A percentile compares a stretch with the other conserved stretches of the same genome.
Evolutionary conservation across 2,329 filamentous ascomycete genomes (phyloP).

Genomic region (Arachnomyces sp.): DNA sequence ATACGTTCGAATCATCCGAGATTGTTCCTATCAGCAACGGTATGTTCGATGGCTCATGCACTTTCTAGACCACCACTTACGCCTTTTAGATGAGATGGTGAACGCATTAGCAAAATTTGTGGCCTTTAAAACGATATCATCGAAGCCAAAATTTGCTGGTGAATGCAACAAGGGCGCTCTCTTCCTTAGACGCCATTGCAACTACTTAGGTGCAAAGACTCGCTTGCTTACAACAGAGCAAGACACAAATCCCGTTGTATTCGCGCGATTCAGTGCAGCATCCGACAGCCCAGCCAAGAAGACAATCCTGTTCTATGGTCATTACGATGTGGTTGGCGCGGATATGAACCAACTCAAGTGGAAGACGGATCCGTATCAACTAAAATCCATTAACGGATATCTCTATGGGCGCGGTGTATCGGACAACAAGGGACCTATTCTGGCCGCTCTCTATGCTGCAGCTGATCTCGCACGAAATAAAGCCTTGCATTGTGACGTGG

Average conservation of each 20-base stretch:
- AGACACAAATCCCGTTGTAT: constrained; percentile 82
- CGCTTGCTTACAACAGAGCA: constrained; percentile 80
- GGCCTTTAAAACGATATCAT: constrained; percentile 84
- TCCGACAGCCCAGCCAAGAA: constrained; percentile 60
- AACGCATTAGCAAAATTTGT: constrained; percentile 78
- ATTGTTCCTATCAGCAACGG: constrained; percentile 49
- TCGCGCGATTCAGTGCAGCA: constrained; percentile 77
- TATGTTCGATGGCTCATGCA: constrained; percentile 16
- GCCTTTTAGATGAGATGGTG: constrained; percentile 47
- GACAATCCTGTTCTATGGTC: constrained; percentile 91
- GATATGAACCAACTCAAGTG: constrained; percentile 76
- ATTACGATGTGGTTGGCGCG: constrained; percentile 93
- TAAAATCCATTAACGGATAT: constrained; percentile 83
- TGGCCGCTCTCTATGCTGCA: constrained; percentile 88
- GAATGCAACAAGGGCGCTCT: constrained; percentile 90
- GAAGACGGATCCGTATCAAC: constrained; percentile 79
- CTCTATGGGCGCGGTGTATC: constrained; percentile 93
- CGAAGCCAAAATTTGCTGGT: constrained; percentile 72
- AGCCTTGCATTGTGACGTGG: constrained; percentile 72
- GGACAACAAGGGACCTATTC: constrained; percentile 93
- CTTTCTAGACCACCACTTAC: constrained; percentile 8
- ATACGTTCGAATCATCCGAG: constrained; percentile 37
- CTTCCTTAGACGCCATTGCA: constrained; percentile 82
- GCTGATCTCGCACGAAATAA: constrained; percentile 83
- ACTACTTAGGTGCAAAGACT: constrained; percentile 79